Evolutionary conservation across 1,284 basidiomycete genomes (phyloP).

Genomic region (Hypsizygus ulmarius): DNA sequence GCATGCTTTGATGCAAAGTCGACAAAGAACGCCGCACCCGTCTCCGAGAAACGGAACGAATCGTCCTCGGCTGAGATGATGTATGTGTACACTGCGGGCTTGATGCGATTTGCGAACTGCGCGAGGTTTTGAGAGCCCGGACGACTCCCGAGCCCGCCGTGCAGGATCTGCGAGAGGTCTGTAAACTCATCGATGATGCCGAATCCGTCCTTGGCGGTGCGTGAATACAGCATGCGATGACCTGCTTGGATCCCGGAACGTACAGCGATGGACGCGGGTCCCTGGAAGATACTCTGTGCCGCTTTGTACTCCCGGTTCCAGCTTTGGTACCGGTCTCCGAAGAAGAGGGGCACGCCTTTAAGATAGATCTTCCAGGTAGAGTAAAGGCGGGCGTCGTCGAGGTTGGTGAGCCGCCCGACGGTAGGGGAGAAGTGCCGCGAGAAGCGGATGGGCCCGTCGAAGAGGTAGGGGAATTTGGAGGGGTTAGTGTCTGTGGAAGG

Average conservation of each 20-base stretch:
- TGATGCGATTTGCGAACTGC: constrained; percentile 51
- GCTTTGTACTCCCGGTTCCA: constrained; percentile 69
- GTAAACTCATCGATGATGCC: constrained; percentile 50
- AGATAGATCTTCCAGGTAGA: constrained; percentile 79
- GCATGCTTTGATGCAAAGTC: constrained; percentile 78
- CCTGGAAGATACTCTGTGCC: constrained; percentile 68
- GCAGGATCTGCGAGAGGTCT: constrained; percentile 52
- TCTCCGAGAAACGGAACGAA: constrained; percentile 74
- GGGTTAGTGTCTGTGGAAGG: constrained; percentile 33
- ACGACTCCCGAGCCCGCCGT: constrained; percentile 32
- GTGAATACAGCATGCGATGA: constrained; percentile 72
- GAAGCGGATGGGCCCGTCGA: constrained; percentile 71
- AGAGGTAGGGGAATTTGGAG: constrained; percentile 50
- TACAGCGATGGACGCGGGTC: constrained; percentile 57
- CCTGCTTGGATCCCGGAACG: constrained; percentile 67
- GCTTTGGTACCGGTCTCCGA: constrained; percentile 55
- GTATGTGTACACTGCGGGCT: constrained; percentile 78
- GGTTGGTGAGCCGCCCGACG: constrained; percentile 57
- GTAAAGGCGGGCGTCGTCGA: constrained; percentile 65
- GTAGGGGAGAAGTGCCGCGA: constrained; percentile 68
- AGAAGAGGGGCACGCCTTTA: constrained; percentile 56
- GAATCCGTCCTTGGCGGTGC: constrained; percentile 59
- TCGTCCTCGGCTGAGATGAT: constrained; percentile 69
- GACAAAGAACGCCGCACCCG: constrained; percentile 77
- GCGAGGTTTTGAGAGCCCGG: constrained; percentile 8